Conservation (phyloP, 2,329 filamentous ascomycete species). For the Trichoderma semiorbis region DNA sequence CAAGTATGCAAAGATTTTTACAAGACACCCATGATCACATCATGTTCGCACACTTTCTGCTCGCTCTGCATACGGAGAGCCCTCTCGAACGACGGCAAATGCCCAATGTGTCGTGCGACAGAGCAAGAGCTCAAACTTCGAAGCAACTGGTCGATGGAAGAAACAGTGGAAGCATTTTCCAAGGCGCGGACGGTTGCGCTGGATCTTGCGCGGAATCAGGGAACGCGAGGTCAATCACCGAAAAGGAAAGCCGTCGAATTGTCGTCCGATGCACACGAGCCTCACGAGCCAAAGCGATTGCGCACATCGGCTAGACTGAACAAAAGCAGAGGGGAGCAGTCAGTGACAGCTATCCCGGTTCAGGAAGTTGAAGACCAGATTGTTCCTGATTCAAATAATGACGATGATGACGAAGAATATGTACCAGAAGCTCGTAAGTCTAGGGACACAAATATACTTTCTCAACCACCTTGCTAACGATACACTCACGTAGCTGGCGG, state of each 20-base stretch:
- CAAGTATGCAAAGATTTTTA: constrained; percentile 99
- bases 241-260: constrained; percentile 52
- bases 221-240: constrained; percentile 23
- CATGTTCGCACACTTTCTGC: constrained; percentile 94
- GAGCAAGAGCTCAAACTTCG: constrained; percentile 84
- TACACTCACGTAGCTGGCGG: constrained; percentile 56
- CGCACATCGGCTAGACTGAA: constrained; percentile 51
- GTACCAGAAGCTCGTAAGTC: constrained; percentile 29
- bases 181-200: constrained; percentile 61
- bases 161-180: constrained; percentile 76
- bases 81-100: constrained; percentile 78
- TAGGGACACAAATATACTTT: no score
- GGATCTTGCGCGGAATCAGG: constrained; percentile 53
- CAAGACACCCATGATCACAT: constrained; percentile 89
- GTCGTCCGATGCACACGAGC: constrained; percentile 26
- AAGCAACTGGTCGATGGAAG: constrained; percentile 80
- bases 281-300: constrained; percentile 44
- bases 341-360: constrained; percentile 26
- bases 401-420: constrained; percentile 29
- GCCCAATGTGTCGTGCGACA: constrained; percentile 72
- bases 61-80: constrained; percentile 90
- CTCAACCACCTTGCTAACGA: not conserved
- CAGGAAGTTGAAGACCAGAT: constrained; percentile 22
- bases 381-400: constrained; percentile 21
- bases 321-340: constrained; percentile 34